Evolutionary conservation across 345 rosid genomes (phyloP).

Genomic region (Melaleuca quinquenervia): DNA sequence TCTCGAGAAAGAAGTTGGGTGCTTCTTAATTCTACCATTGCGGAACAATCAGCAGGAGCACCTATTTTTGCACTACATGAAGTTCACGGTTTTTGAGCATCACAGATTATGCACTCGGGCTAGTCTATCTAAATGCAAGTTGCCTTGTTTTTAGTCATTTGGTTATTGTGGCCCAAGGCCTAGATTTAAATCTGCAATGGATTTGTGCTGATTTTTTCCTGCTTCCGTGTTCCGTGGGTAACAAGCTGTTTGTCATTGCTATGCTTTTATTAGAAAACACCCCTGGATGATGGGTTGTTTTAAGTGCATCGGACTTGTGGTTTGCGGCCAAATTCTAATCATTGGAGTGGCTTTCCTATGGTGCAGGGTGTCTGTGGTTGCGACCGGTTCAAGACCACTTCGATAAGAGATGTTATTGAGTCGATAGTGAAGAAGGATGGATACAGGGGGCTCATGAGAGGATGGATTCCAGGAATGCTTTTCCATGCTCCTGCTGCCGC

Average conservation of each 20-base stretch:
- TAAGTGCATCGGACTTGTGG: background rate
- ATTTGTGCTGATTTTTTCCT: background rate
- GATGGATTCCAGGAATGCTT: slow-evolving; percentile 95
- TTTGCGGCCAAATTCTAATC: background rate
- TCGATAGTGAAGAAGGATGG: slow-evolving; percentile 73
- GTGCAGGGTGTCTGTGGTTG: slow-evolving; percentile 94
- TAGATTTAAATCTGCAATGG: background rate
- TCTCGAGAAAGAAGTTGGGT: background rate
- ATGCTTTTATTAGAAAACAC: background rate
- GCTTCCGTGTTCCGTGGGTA: background rate
- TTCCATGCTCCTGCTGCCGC: slow-evolving; percentile 99
- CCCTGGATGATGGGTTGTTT: background rate
- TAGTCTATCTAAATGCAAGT: background rate
- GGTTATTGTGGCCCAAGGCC: background rate
- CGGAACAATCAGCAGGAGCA: background rate
- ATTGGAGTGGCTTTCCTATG: background rate
- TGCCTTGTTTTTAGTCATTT: background rate
- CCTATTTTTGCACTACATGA: background rate
- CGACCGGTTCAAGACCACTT: slow-evolving; percentile 63
- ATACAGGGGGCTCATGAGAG: slow-evolving; percentile 73
- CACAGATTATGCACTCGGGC: background rate
- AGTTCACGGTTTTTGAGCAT: background rate
- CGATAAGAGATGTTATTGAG: slow-evolving; percentile 55
- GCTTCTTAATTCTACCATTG: background rate
- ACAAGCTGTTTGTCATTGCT: background rate